These are phyloP conservation scores for Croton setiger DNA, from an alignment of 441 rosid species.

Conservation along the genomic window DNA sequence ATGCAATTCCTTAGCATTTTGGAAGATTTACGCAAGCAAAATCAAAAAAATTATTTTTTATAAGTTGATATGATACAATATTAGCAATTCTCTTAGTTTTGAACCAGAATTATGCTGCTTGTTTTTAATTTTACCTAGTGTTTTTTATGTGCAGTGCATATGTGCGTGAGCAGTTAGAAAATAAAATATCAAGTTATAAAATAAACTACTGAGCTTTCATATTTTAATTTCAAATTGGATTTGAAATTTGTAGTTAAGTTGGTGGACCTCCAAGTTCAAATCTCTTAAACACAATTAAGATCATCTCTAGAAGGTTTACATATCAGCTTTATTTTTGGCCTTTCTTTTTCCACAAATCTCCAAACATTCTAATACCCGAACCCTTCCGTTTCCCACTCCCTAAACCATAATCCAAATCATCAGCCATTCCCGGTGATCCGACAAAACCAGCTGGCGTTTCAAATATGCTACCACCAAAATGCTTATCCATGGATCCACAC, in stretches of 20 bases:
- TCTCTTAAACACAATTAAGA: too few relatives aligned
- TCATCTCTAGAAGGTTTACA: too few relatives aligned
- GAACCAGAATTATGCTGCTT: too few relatives aligned
- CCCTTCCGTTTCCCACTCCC: conserved; percentile 75
- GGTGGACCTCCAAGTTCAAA: too few relatives aligned
- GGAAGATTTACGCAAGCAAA: not conserved
- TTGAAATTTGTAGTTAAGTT: too few relatives aligned
- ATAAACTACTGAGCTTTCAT: too few relatives aligned
- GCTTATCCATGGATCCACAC: conserved; percentile 78
- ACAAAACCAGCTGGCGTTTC: conserved; percentile 43
- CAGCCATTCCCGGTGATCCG: conserved; percentile 60
- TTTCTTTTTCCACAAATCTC: conserved; percentile 89
- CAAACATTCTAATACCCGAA: conserved; percentile 76
- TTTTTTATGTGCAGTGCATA: too few relatives aligned
- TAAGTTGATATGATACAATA: not conserved
- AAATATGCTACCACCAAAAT: conserved; percentile 47
- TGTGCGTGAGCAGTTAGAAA: too few relatives aligned
- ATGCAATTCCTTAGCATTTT: conserved; percentile 5
- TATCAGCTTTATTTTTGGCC: conserved; percentile 46
- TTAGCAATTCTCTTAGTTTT: too few relatives aligned
- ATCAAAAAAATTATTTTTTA: not conserved
- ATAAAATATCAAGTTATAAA: too few relatives aligned
- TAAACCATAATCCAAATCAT: conserved; percentile 55
- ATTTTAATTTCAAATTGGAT: too few relatives aligned
- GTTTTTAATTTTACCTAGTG: too few relatives aligned